Percentiles rank a stretch among this genome's conserved stretches.
phyloP scores from a whole-genome alignment of 305 asterid species.

The Fraxinus velutina region DNA sequence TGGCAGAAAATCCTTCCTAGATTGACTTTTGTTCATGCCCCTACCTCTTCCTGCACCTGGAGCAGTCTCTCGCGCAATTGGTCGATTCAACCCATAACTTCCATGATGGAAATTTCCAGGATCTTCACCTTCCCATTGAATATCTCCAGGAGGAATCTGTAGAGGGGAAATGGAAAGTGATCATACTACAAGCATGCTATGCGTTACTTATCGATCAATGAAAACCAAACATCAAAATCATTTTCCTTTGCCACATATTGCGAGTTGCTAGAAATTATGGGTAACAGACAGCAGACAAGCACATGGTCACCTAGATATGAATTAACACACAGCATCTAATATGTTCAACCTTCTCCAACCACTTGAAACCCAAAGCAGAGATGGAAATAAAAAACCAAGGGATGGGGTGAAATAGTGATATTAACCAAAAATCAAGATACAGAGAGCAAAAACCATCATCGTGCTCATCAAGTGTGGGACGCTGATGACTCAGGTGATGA shows the following conservation, averaged over 20 bases:
- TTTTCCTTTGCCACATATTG: not conserved
- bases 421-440: not conserved
- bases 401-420: not conserved
- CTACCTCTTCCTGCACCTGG: constrained; percentile 76
- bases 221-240: not conserved
- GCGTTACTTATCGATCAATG: not conserved
- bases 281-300: not conserved
- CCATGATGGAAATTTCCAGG: constrained; percentile 62
- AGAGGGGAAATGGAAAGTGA: constrained; percentile 20
- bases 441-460: not conserved
- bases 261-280: not conserved
- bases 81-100: constrained; percentile 53
- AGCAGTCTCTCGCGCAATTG: constrained; percentile 57
- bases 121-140: constrained; percentile 79
- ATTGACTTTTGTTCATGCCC: constrained; percentile 57
- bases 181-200: not conserved
- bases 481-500: not conserved
- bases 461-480: not conserved
- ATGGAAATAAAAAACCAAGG: not conserved
- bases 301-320: not conserved
- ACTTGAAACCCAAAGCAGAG: not conserved
- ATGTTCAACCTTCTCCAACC: not conserved
- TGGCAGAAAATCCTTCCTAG: constrained; percentile 72
- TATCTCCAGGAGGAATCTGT: constrained; percentile 83
- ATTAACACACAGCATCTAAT: not conserved